Base-by-base conservation (phyloP, 2,329 filamentous ascomycete genomes). In the Xylariaceae sp. region DNA sequence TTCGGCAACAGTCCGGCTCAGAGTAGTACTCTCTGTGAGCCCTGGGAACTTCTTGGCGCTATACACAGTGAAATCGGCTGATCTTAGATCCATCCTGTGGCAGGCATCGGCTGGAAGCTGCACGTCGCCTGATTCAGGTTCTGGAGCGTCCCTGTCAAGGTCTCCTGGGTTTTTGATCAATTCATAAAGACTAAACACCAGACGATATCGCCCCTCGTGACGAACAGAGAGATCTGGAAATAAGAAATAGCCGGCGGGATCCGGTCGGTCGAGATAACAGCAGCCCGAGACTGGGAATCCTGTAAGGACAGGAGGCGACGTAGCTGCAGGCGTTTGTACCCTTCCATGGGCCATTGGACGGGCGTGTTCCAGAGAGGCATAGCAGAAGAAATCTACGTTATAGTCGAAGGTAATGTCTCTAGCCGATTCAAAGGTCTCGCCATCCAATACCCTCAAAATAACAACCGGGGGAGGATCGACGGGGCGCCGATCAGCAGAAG, bases 1-100 rank as follows among this genome's bases (percentile, higher is more conserved):
- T 74, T 99, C 94, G 16, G 94, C 93, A 39, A 99, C 92, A 31
- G 91, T 89, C 61, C 93, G 89, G 76, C 93, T 97, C 46, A 98
- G 80, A 11, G 84, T 80, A 0, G 95, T 99, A 77, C 92, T 97
- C 74, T 95, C 91, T 40, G 90, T 89, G 57, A 98, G 79, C 16
- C 94, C 95, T 14, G 95, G 95, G 78, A 99, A 99, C 79, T 97
- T 98, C 87, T 98, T 99, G 48, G 95, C 95, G 67, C 93, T 97
- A 79, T 84, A 98, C 37, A 98, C 95, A 45, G 86, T 87, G 74
- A 99, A 98, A 0, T 91, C 87, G 11, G 83, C 78, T 0, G 95
- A 96, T 79, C 94, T 92, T 68, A 97, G 90, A 74, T 96, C 92
- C 77, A 97, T 85, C 51, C 93, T 85, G 78, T 92, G 94, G 69